A percentile compares a stretch with the other conserved stretches of the same genome.
phyloP scores from a whole-genome alignment of 305 asterid species.

The Solanum hybrid region DNA sequence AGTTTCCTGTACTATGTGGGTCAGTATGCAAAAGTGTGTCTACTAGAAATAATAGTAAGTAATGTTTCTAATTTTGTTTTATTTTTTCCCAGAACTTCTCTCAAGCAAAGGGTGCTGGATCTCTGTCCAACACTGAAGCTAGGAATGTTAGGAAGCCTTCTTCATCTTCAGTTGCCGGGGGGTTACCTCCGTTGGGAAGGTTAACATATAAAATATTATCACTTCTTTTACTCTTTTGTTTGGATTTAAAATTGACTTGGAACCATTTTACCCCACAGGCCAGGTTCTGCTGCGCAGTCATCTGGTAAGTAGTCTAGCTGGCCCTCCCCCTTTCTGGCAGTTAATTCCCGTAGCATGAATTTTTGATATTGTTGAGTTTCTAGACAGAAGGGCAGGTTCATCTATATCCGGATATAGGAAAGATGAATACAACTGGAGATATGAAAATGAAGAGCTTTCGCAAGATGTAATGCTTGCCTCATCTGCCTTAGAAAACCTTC shows the following conservation, averaged over 20 bases:
- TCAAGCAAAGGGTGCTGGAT: slow-evolving; percentile 60
- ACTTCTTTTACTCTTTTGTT: not conserved
- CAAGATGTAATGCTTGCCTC: slow-evolving; percentile 78
- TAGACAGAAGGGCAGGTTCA: slow-evolving; percentile 89
- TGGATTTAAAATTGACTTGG: slow-evolving; percentile 3
- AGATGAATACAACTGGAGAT: slow-evolving; percentile 87
- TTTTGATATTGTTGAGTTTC: slow-evolving; percentile 15
- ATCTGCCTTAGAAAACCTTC: slow-evolving; percentile 89
- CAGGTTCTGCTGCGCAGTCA: slow-evolving; percentile 50
- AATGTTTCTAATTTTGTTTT: not conserved
- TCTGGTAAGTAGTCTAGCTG: slow-evolving; percentile 42
- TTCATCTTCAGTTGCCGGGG: slow-evolving; percentile 59
- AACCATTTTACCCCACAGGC: slow-evolving; percentile 38
- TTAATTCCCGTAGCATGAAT: not conserved
- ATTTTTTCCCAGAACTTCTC: slow-evolving; percentile 57
- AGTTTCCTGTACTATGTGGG: not conserved
- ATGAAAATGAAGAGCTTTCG: slow-evolving; percentile 67
- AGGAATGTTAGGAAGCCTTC: slow-evolving; percentile 62
- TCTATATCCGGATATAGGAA: slow-evolving; percentile 84
- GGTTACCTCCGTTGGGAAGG: slow-evolving; percentile 79
- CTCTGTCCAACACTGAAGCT: slow-evolving; percentile 45
- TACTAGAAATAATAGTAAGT: not conserved
- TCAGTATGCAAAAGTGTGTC: not conserved
- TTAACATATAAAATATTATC: slow-evolving; percentile 8
- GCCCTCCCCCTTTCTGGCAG: not conserved